Percentiles rank a stretch among this genome's conserved stretches.
These are phyloP conservation scores for Colletotrichum horii DNA, from an alignment of 2,329 filamentous ascomycete species.

Conservation along the genomic window DNA sequence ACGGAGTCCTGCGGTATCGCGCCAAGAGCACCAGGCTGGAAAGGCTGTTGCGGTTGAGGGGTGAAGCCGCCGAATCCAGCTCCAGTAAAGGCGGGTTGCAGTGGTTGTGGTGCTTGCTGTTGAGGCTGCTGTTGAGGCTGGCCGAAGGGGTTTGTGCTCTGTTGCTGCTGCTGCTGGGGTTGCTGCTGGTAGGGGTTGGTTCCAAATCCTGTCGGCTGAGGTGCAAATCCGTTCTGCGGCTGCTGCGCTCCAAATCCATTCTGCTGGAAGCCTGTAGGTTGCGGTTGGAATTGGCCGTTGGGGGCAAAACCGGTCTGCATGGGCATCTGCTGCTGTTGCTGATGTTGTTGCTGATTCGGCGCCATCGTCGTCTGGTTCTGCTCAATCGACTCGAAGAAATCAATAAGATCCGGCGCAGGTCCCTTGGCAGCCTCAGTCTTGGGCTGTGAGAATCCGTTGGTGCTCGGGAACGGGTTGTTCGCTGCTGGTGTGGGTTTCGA, in stretches of 20 bases:
- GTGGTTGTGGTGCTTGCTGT: slow-evolving; percentile 37
- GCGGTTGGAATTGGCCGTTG: slow-evolving; percentile 37
- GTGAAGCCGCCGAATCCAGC: slow-evolving; percentile 86
- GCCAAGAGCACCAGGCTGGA: slow-evolving; percentile 57
- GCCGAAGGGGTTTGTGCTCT: slow-evolving; percentile 35
- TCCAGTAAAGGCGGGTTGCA: slow-evolving; percentile 64
- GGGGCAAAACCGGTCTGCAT: slow-evolving; percentile 29
- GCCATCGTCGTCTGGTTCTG: slow-evolving; percentile 79
- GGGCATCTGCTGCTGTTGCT: slow-evolving; percentile 29
- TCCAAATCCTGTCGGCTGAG: slow-evolving; percentile 44
- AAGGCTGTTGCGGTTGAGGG: slow-evolving; percentile 57
- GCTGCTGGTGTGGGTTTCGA: slow-evolving; percentile 39
- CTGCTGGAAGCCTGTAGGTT: slow-evolving; percentile 37
- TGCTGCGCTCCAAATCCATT: slow-evolving; percentile 45
- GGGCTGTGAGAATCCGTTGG: slow-evolving; percentile 36
- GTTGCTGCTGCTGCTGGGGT: slow-evolving; percentile 37
- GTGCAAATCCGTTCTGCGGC: slow-evolving; percentile 47
- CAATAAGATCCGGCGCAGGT: slow-evolving; percentile 81
- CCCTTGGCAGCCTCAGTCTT: slow-evolving; percentile 62
- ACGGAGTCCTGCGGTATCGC: slow-evolving; percentile 64
- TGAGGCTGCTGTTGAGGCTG: slow-evolving; percentile 40
- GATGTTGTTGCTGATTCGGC: slow-evolving; percentile 39
- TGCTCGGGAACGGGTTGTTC: slow-evolving; percentile 49
- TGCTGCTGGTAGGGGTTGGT: slow-evolving; percentile 49
- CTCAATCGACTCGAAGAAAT: slow-evolving; percentile 94